These are phyloP conservation scores for Hymenoscyphus infarciens DNA, from an alignment of 2,329 filamentous ascomycete species.

Conservation along the genomic window DNA sequence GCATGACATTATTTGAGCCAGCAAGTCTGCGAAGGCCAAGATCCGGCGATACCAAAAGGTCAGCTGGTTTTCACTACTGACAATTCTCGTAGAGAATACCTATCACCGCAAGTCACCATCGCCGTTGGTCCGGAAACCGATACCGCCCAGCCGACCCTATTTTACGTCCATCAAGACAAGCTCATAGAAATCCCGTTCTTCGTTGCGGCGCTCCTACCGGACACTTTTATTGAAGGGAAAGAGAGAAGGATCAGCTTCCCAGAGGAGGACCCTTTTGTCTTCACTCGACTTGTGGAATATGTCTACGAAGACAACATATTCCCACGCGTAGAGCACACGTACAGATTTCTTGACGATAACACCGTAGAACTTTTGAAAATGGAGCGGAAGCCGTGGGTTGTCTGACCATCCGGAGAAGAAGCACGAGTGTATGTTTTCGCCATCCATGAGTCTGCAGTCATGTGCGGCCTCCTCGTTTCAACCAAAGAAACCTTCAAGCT, in stretches of 20 bases:
- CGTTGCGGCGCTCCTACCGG: background rate
- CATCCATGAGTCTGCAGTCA: background rate
- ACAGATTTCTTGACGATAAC: background rate
- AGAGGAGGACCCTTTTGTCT: background rate
- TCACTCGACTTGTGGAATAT: background rate
- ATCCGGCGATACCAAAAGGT: too few relatives aligned
- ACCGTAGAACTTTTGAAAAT: background rate
- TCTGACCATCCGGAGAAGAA: background rate
- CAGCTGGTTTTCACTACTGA: background rate
- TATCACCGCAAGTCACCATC: conserved; percentile 1
- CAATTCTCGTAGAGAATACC: background rate
- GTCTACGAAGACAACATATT: background rate
- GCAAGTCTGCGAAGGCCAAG: too few relatives aligned
- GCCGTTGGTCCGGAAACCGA: background rate
- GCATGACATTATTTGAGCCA: too few relatives aligned
- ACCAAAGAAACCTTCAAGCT: background rate
- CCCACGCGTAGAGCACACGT: background rate
- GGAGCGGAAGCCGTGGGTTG: background rate
- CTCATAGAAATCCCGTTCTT: conserved; percentile 6
- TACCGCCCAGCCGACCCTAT: background rate
- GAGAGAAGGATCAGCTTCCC: background rate
- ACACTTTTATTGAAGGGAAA: conserved; percentile 3
- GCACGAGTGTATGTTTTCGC: background rate
- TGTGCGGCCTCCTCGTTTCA: background rate
- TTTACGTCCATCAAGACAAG: conserved; percentile 1